Conservation (phyloP, 2,329 filamentous ascomycete species). For the Cercospora sp. region DNA sequence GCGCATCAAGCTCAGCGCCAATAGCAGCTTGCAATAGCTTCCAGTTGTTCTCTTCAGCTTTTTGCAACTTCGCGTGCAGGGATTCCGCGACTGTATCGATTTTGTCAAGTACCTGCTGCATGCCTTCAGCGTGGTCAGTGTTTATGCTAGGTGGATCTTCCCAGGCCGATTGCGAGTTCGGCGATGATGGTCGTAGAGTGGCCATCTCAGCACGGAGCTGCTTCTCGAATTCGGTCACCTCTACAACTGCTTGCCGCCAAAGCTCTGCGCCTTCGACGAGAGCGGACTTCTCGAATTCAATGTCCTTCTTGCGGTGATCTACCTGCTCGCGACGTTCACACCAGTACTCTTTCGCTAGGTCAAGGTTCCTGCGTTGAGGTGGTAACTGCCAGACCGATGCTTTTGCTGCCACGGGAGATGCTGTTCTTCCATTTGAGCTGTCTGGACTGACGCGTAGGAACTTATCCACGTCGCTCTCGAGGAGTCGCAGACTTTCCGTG, state of each 20-base stretch:
- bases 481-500: conserved; percentile 63
- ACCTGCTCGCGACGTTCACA: conserved; percentile 61
- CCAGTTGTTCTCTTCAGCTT: conserved; percentile 66
- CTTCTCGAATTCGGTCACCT: conserved; percentile 66
- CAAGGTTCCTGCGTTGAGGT: conserved; percentile 65
- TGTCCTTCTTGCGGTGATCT: conserved; percentile 56
- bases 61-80: conserved; percentile 56
- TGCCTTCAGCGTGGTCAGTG: conserved; percentile 29
- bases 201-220: conserved; percentile 60
- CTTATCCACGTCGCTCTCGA: conserved; percentile 62
- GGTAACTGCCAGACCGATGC: conserved; percentile 54
- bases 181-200: conserved; percentile 26
- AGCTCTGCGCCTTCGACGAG: conserved; percentile 66
- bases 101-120: conserved; percentile 48
- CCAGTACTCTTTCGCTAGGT: conserved; percentile 73
- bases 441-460: conserved; percentile 51
- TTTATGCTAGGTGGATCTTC: conserved; percentile 29
- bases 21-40: conserved; percentile 74
- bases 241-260: conserved; percentile 64
- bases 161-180: conserved; percentile 34
- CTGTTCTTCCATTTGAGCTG: conserved; percentile 10
- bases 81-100: conserved; percentile 60
- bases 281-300: conserved; percentile 63
- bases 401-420: conserved; percentile 21
- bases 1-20: conserved; percentile 70